These are phyloP conservation scores for Cercospora citrullina DNA, from an alignment of 2,329 filamentous ascomycete genomes.

Conservation along the genomic window DNA sequence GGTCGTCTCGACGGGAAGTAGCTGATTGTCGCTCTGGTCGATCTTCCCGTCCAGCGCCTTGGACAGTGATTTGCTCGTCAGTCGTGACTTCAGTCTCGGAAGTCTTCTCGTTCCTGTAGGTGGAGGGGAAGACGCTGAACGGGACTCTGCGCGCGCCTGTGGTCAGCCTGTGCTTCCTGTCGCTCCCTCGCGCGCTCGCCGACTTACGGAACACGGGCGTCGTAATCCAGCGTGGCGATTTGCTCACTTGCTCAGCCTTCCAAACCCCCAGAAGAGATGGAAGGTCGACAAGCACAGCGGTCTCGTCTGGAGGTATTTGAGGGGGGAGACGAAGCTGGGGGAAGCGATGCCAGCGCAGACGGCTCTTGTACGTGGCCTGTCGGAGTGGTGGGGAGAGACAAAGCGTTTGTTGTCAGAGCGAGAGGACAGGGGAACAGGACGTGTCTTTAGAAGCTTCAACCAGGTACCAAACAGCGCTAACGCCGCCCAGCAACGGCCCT, in stretches of 20 bases:
- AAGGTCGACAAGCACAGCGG: constrained; percentile 30
- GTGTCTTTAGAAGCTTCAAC: constrained; percentile 10
- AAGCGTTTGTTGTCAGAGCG: constrained; percentile 5
- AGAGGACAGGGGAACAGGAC: constrained; percentile 6
- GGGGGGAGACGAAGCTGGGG: background rate
- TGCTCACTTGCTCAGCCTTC: constrained; percentile 69
- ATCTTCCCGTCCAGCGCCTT: constrained; percentile 97
- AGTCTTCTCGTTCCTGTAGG: constrained; percentile 75
- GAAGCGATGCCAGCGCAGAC: constrained; percentile 2
- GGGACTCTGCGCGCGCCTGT: constrained; percentile 60
- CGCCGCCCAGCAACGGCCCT: constrained; percentile 1
- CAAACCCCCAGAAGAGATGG: constrained; percentile 42
- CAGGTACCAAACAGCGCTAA: constrained; percentile 11
- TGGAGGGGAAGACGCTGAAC: constrained; percentile 99
- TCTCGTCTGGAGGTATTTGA: constrained; percentile 7
- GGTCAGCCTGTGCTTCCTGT: constrained; percentile 6
- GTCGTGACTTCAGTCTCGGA: constrained; percentile 71
- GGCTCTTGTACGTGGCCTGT: constrained; percentile 6
- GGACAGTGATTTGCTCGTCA: constrained; percentile 81
- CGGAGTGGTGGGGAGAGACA: constrained; percentile 1
- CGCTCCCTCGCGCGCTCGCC: background rate
- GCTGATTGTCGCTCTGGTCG: constrained; percentile 66
- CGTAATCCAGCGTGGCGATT: constrained; percentile 99
- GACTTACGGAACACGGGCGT: constrained; percentile 80
- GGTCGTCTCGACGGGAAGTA: constrained; percentile 65